Conservation (phyloP, 169 alveolate genomes). For the Plasmodium gaboni region DNA sequence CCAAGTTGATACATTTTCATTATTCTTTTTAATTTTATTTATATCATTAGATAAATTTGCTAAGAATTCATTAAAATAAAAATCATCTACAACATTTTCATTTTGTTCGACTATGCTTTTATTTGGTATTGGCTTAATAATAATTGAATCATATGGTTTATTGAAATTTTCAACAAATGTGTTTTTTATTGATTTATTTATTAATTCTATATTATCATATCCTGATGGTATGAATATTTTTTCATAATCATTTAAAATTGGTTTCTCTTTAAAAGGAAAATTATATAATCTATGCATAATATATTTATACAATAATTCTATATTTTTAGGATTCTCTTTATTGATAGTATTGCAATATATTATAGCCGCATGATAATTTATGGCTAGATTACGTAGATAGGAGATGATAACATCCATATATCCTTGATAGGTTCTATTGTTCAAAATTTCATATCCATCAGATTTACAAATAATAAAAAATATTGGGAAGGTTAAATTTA, state of each 20-base stretch:
- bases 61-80: conserved; percentile 51
- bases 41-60: conserved; percentile 12
- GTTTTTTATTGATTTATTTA: conserved; percentile 46
- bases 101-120: conserved; percentile 66
- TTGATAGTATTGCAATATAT: conserved; percentile 53
- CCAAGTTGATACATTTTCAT: not conserved
- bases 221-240: conserved; percentile 68
- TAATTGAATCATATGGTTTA: conserved; percentile 71
- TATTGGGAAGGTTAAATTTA: conserved; percentile 57
- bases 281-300: conserved; percentile 52
- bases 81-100: conserved; percentile 39
- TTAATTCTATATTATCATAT: conserved; percentile 49
- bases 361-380: conserved; percentile 57
- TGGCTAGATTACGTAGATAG: conserved; percentile 38
- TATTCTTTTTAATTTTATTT: not conserved
- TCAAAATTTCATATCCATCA: conserved; percentile 72
- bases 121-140: conserved; percentile 63
- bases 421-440: conserved; percentile 70
- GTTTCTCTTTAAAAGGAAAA: conserved; percentile 49
- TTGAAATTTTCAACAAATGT: conserved; percentile 59
- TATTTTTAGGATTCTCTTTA: conserved; percentile 45
- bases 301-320: conserved; percentile 41
- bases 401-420: conserved; percentile 64
- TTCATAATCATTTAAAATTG: conserved; percentile 55
- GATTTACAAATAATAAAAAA: conserved; percentile 64